Evolutionary conservation across 768 basidiomycete species (phyloP), one percentile per base, ranked within the genome.

Genomic region (Hericium alpestre): DNA sequence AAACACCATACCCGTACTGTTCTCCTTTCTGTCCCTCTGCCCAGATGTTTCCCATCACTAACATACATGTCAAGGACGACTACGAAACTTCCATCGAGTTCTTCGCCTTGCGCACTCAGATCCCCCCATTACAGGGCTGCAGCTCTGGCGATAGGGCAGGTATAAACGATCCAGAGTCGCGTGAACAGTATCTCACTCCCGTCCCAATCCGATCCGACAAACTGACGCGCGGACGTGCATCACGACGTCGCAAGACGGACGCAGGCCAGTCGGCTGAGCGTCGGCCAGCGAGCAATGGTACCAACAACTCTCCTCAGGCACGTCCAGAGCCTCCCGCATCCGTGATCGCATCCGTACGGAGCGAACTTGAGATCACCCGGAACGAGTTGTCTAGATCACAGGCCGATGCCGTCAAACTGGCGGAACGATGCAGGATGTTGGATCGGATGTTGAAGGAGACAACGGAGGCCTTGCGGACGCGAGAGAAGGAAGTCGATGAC

Each of bases 401-500:
- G 59, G 69, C 73, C 56, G 81, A 86, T 52, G 72, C 80, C 20
- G 68, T 76, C 27, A 79, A 77, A 50, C 70, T 84, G 38, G 77
- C 84, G 55, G 87, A 87, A 60, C 76, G 80, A 15, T 84, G 79
- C 69, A 79, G 74, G 67, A 67, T 75, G 65, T 73, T 88, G 51
- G 86, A 89, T 63, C 78, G 73, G 63, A 75, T 81, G 16, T 70
- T 89, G 57, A 79, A 75, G 63, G 86, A 87, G 62, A 80, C 83
- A 51, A 75, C 79, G 52, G 84, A 87, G 12, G 61, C 80, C 51
- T 67, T 88, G 61, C 76, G 75, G 57, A 60, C 73, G 1, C 77
- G 80, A 59, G 87, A 88, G 59, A 63, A 71, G 49, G 86, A 88
- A 70, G 68, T 86, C 50, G 82, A 84, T 37, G 71, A 70, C 56